Conservation (phyloP, 2,329 filamentous ascomycete genomes). For the Rutstroemia sp. region DNA sequence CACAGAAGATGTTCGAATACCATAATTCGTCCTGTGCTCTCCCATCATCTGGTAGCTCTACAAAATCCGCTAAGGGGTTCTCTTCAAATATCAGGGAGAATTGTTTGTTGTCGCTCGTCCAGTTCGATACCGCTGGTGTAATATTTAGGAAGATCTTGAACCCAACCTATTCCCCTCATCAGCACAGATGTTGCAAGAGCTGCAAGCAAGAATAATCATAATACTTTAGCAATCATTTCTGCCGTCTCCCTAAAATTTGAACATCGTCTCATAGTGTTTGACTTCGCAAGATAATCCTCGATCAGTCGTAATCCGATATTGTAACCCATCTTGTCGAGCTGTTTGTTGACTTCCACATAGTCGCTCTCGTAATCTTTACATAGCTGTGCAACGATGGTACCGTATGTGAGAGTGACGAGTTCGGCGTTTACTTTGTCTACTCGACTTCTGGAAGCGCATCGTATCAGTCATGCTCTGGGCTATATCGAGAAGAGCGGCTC, state of each 20-base stretch:
- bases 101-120: constrained; percentile 92
- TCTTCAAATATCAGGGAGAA: constrained; percentile 96
- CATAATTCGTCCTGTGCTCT: constrained; percentile 93
- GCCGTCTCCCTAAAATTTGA: constrained; percentile 92
- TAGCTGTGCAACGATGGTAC: constrained; percentile 91
- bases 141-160: constrained; percentile 99
- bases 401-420: constrained; percentile 93
- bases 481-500: constrained; percentile 9
- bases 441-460: constrained; percentile 57
- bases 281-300: constrained; percentile 96
- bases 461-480: constrained; percentile 23
- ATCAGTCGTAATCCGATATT: constrained; percentile 95
- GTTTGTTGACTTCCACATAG: constrained; percentile 93
- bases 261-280: constrained; percentile 80
- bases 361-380: constrained; percentile 95
- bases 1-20: constrained; percentile 97
- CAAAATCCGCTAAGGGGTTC: constrained; percentile 94
- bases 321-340: constrained; percentile 98
- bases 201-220: not conserved
- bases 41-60: constrained; percentile 93
- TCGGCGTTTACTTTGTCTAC: constrained; percentile 98
- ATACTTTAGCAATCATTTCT: constrained; percentile 89
- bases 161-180: constrained; percentile 57
- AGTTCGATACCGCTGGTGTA: constrained; percentile 86
- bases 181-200: not conserved